Conservation (phyloP, 2,329 filamentous ascomycete species). For the Fusarium beomiforme region DNA sequence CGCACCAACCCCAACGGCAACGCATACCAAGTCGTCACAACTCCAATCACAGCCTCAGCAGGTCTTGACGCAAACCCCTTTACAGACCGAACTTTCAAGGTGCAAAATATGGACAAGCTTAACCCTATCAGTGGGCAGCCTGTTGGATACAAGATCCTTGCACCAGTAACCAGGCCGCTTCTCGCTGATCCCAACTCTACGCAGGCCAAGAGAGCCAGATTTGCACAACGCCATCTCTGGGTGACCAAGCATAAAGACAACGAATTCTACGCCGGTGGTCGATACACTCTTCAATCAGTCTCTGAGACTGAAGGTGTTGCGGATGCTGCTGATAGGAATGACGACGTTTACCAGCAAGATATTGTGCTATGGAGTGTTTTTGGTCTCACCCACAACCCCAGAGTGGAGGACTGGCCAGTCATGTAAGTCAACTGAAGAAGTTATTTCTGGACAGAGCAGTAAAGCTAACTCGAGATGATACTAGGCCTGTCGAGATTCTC, state of each 20-base stretch:
- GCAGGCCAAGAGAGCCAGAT: constrained; percentile 54
- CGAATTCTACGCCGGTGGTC: constrained; percentile 57
- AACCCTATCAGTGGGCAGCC: constrained; percentile 58
- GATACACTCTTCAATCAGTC: constrained; percentile 45
- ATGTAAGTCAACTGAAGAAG: neutral
- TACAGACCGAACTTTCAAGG: constrained; percentile 61
- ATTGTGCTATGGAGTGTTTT: constrained; percentile 10
- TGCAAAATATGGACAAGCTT: constrained; percentile 56
- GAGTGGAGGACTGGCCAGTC: constrained; percentile 9
- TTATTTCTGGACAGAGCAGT: rapidly evolving
- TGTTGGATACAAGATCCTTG: constrained; percentile 59
- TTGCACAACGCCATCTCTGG: constrained; percentile 57
- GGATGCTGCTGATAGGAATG: constrained; percentile 3
- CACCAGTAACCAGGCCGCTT: constrained; percentile 51
- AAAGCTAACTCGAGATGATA: neutral
- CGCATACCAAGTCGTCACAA: constrained; percentile 52
- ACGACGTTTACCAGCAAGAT: constrained; percentile 10
- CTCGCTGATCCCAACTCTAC: constrained; percentile 54
- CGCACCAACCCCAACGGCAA: constrained; percentile 61
- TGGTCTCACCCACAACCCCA: constrained; percentile 8
- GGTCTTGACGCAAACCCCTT: constrained; percentile 61
- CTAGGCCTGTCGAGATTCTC: neutral
- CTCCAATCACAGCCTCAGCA: constrained; percentile 54
- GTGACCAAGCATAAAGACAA: constrained; percentile 57
- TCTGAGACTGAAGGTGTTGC: constrained; percentile 16